Conservation (phyloP, 371 early-diverging fungal genomes). For the Apophysomyces trapeziformis region DNA sequence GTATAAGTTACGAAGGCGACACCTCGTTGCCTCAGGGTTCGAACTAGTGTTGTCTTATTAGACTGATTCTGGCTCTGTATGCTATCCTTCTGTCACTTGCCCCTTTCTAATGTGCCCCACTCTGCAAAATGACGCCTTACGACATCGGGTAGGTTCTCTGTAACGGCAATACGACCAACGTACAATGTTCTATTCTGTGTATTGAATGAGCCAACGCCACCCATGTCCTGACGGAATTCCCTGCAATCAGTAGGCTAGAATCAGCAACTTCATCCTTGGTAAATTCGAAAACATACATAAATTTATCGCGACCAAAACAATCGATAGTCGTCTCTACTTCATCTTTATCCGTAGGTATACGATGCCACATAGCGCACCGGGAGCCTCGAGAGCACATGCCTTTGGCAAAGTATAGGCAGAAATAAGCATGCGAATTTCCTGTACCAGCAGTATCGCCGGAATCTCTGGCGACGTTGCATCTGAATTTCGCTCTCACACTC, state of each 20-base stretch:
- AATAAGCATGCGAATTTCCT: conserved; percentile 63
- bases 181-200: conserved; percentile 78
- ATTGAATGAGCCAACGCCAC: conserved; percentile 87
- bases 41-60: conserved; percentile 34
- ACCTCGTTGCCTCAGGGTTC: conserved; percentile 66
- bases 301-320: conserved; percentile 84
- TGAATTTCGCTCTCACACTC: conserved; percentile 64
- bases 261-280: background rate
- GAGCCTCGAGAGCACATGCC: conserved; percentile 81
- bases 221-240: conserved; percentile 86
- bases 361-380: conserved; percentile 78
- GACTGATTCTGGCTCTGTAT: background rate
- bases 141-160: conserved; percentile 62
- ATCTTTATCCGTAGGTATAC: conserved; percentile 72
- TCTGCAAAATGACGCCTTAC: conserved; percentile 74
- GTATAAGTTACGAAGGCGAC: conserved; percentile 85
- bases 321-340: conserved; percentile 71
- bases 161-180: conserved; percentile 71
- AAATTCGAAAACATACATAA: conserved; percentile 33
- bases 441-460: conserved; percentile 77
- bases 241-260: conserved; percentile 25
- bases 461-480: conserved; percentile 71
- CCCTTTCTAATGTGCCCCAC: conserved; percentile 79
- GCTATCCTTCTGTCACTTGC: conserved; percentile 40
- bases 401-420: conserved; percentile 85